phyloP scores from a whole-genome alignment of 2,329 filamentous ascomycete species.

The Pseudogymnoascus sp. region DNA sequence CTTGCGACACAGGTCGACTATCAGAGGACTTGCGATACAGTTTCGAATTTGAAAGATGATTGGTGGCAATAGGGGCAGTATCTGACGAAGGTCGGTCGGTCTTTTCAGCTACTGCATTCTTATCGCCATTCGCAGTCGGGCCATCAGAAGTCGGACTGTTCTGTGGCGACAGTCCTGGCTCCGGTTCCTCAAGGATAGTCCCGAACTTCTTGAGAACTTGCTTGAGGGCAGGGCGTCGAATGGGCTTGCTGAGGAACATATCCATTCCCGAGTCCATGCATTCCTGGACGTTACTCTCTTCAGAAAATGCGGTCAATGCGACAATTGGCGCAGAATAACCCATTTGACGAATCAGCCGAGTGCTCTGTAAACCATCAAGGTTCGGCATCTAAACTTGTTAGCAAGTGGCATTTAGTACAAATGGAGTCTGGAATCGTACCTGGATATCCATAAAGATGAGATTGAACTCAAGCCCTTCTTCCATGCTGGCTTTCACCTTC shows the following conservation, averaged over 20 bases:
- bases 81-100: not conserved
- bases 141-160: not conserved
- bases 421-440: conserved; percentile 19
- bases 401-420: not conserved
- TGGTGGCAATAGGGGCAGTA: not conserved
- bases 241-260: conserved; percentile 72
- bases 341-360: conserved; percentile 73
- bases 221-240: conserved; percentile 76
- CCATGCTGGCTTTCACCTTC: conserved; percentile 75
- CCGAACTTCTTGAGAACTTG: conserved; percentile 78
- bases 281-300: conserved; percentile 81
- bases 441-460: conserved; percentile 93
- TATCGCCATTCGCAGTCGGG: not conserved
- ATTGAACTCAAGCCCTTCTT: conserved; percentile 63
- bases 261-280: conserved; percentile 89
- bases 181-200: conserved; percentile 65
- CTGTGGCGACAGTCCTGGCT: conserved; percentile 16
- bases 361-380: conserved; percentile 80
- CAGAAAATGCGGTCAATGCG: conserved; percentile 80
- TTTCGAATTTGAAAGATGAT: not conserved
- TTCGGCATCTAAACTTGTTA: conserved; percentile 67
- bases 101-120: not conserved
- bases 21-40: not conserved
- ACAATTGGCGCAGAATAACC: conserved; percentile 86
- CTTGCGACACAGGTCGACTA: not conserved